Evolutionary conservation across 257 asterid genomes (phyloP).

Genomic region (Eucommia ulmoides): DNA sequence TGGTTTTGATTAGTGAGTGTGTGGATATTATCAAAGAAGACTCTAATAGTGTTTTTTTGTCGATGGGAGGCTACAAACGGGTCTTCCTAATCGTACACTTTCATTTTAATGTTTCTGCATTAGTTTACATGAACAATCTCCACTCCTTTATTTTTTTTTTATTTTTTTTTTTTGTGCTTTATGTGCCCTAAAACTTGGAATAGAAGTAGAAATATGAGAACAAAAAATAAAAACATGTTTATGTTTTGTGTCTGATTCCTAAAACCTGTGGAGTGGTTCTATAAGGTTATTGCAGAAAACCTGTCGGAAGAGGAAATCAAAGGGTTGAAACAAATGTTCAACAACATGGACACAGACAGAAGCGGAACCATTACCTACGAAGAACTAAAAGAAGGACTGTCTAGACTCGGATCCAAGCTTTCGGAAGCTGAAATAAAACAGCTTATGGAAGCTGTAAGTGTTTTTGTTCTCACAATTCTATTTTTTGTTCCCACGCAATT

Average conservation of each 20-base stretch:
- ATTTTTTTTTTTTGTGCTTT: too few species aligned
- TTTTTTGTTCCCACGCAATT: too few species aligned
- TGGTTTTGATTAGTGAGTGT: too few species aligned
- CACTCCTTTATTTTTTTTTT: too few species aligned
- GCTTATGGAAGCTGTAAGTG: slow-evolving; percentile 87
- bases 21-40: too few species aligned
- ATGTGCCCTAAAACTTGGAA: too few species aligned
- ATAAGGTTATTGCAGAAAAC: slow-evolving; percentile 84
- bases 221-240: background rate
- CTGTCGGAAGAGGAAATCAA: slow-evolving; percentile 73
- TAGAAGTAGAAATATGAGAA: background rate
- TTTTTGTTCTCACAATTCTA: background rate
- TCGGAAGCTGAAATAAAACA: slow-evolving; percentile 54
- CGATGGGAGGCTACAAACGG: too few species aligned
- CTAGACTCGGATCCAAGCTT: slow-evolving; percentile 81
- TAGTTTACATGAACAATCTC: background rate
- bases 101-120: too few species aligned
- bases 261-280: slow-evolving; percentile 6
- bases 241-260: background rate
- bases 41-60: too few species aligned
- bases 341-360: slow-evolving; percentile 81
- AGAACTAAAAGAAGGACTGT: slow-evolving; percentile 62
- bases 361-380: slow-evolving; percentile 74
- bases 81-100: too few species aligned
- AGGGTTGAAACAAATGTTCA: slow-evolving; percentile 68